These are phyloP conservation scores for Knufia fluminis DNA, from an alignment of 2,329 filamentous ascomycete species.

Conservation along the genomic window DNA sequence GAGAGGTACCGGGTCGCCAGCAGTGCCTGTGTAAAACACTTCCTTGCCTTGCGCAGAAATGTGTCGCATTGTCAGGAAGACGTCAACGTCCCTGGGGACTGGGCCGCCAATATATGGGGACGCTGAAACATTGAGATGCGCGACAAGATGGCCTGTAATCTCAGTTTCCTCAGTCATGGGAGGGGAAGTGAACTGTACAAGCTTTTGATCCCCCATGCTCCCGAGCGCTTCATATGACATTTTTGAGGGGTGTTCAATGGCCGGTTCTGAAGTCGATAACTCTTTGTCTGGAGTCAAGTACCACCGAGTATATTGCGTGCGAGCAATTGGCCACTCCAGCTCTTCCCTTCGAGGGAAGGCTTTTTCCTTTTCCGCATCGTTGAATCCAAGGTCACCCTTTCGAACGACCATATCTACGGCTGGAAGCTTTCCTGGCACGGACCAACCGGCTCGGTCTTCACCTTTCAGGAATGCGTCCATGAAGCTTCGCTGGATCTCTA, in stretches of 20 bases:
- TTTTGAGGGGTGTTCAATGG: conserved; percentile 28
- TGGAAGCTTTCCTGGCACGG: conserved; percentile 32
- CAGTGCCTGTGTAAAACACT: conserved; percentile 47
- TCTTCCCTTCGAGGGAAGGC: conserved; percentile 48
- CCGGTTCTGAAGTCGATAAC: conserved; percentile 31
- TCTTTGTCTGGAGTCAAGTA: conserved; percentile 44
- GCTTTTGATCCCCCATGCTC: conserved; percentile 44
- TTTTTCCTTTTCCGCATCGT: conserved; percentile 53
- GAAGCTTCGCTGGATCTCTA: conserved; percentile 58
- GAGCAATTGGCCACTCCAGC: conserved; percentile 56
- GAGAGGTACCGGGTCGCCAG: conserved; percentile 46
- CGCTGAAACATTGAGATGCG: conserved; percentile 54
- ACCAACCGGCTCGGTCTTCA: conserved; percentile 45
- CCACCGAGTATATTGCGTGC: conserved; percentile 55
- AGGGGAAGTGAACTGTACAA: conserved; percentile 49
- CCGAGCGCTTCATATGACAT: conserved; percentile 53
- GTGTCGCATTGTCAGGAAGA: conserved; percentile 49
- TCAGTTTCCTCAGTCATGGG: conserved; percentile 56
- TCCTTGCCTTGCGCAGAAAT: conserved; percentile 42
- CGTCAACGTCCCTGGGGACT: conserved; percentile 43
- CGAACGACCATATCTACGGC: conserved; percentile 53
- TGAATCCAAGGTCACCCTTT: conserved; percentile 59
- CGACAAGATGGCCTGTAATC: conserved; percentile 59
- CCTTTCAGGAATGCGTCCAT: conserved; percentile 63
- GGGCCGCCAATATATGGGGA: conserved; percentile 31